Evolutionary conservation across 2,329 filamentous ascomycete genomes (phyloP).

Genomic region (Penicillium sp.): DNA sequence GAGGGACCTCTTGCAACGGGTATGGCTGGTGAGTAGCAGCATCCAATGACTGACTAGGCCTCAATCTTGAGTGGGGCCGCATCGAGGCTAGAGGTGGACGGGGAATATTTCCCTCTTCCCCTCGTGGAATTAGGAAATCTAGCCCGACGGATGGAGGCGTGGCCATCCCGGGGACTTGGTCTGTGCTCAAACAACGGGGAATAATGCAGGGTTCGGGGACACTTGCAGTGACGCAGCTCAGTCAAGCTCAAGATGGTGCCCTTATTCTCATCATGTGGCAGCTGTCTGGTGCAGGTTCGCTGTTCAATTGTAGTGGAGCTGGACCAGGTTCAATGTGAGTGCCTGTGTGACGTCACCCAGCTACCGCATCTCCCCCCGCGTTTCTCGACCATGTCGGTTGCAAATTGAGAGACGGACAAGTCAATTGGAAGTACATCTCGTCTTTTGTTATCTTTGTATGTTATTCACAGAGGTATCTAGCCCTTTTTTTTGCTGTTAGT

Average conservation of each 20-base stretch:
- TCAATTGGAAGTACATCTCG: too few relatives aligned
- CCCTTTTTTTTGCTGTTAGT: too few relatives aligned
- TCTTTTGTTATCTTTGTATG: too few relatives aligned
- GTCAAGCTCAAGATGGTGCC: not conserved
- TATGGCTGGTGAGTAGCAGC: not conserved
- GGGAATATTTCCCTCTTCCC: slow-evolving; percentile 27
- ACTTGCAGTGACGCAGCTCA: not conserved
- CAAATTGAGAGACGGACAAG: too few relatives aligned
- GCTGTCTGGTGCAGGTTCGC: too few relatives aligned
- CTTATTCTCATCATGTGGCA: too few relatives aligned
- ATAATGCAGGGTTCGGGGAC: not conserved
- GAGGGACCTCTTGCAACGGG: not conserved
- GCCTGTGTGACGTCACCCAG: too few relatives aligned
- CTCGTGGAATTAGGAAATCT: slow-evolving; percentile 3
- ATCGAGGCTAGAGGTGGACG: slow-evolving; percentile 1
- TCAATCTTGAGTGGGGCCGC: slow-evolving; percentile 1
- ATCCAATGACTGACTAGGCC: slow-evolving; percentile 6
- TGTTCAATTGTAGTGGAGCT: not conserved
- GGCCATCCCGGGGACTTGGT: not conserved
- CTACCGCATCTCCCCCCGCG: too few relatives aligned
- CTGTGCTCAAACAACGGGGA: not conserved
- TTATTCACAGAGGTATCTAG: too few relatives aligned
- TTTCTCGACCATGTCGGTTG: too few relatives aligned
- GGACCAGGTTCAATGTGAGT: too few relatives aligned
- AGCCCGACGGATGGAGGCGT: not conserved